These are phyloP conservation scores for Rutidosis leptorrhynchoides DNA, from an alignment of 129 eudicot species.

Conservation along the genomic window DNA sequence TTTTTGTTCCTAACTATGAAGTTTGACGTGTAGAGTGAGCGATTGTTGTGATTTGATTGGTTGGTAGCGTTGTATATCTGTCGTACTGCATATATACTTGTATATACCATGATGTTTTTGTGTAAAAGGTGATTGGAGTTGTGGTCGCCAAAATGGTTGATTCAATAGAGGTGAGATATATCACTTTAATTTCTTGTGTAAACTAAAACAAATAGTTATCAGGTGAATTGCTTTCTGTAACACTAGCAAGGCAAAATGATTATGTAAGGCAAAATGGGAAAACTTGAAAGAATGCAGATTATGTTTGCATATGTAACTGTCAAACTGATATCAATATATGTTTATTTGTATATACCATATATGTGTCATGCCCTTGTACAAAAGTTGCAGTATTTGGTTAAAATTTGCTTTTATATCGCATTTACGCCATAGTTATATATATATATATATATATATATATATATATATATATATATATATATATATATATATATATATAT, in stretches of 20 bases:
- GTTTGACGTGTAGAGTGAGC: constrained; percentile 35
- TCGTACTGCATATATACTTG: constrained; percentile 30
- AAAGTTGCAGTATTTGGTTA: background rate
- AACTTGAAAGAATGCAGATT: background rate
- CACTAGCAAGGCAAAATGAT: background rate
- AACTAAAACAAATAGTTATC: background rate
- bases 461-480: too few relatives aligned
- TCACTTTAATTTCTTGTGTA: constrained; percentile 13
- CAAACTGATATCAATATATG: background rate
- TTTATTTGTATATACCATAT: background rate
- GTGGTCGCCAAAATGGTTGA: constrained; percentile 12
- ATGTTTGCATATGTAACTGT: background rate
- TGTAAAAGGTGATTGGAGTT: constrained; percentile 13
- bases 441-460: too few relatives aligned
- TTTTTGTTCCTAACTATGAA: constrained; percentile 29
- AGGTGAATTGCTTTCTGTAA: background rate
- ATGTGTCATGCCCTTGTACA: background rate
- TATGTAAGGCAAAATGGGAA: background rate
- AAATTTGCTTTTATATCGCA: background rate
- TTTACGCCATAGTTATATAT: background rate
- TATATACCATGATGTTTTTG: constrained; percentile 20
- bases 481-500: too few relatives aligned
- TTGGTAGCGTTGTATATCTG: constrained; percentile 31
- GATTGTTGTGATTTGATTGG: constrained; percentile 28
- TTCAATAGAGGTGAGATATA: constrained; percentile 8